phyloP scores from a whole-genome alignment of 1,139 yeast genomes.

The Saccharomyces hybrid region DNA sequence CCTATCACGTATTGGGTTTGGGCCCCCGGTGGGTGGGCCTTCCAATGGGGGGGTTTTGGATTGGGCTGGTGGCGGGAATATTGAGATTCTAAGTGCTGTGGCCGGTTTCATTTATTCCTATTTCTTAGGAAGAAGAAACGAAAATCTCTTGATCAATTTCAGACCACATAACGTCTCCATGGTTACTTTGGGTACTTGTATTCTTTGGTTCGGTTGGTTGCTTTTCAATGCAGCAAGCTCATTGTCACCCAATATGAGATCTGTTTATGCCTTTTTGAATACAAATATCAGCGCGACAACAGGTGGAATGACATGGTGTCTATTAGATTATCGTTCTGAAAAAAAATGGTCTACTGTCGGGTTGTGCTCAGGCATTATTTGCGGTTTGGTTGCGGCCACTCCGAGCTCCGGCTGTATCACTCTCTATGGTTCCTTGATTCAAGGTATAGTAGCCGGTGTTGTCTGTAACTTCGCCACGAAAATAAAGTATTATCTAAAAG shows the following conservation, averaged over 20 bases:
- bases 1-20: slow-evolving; percentile 94
- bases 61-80: slow-evolving; percentile 98
- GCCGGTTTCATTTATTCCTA: slow-evolving; percentile 82
- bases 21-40: slow-evolving; percentile 91
- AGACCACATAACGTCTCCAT: slow-evolving; percentile 92
- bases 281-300: slow-evolving; percentile 83
- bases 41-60: slow-evolving; percentile 87
- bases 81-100: slow-evolving; percentile 84
- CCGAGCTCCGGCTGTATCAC: slow-evolving; percentile 91
- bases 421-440: slow-evolving; percentile 79
- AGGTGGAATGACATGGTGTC: slow-evolving; percentile 89
- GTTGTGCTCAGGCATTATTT: slow-evolving; percentile 86
- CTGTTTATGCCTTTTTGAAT: slow-evolving; percentile 71
- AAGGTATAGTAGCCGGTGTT: slow-evolving; percentile 74
- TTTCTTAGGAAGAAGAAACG: slow-evolving; percentile 76
- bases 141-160: slow-evolving; percentile 76
- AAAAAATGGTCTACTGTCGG: slow-evolving; percentile 93
- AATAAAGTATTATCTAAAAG: slow-evolving; percentile 68
- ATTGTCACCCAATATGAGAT: slow-evolving; percentile 44
- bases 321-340: slow-evolving; percentile 80
- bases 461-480: slow-evolving; percentile 88
- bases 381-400: slow-evolving; percentile 94
- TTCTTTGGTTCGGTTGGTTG: slow-evolving; percentile 80
- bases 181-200: slow-evolving; percentile 70
- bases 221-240: slow-evolving; percentile 84